These are phyloP conservation scores for Colletotrichum falcatum DNA, from an alignment of 2,329 filamentous ascomycete species.

Conservation along the genomic window DNA sequence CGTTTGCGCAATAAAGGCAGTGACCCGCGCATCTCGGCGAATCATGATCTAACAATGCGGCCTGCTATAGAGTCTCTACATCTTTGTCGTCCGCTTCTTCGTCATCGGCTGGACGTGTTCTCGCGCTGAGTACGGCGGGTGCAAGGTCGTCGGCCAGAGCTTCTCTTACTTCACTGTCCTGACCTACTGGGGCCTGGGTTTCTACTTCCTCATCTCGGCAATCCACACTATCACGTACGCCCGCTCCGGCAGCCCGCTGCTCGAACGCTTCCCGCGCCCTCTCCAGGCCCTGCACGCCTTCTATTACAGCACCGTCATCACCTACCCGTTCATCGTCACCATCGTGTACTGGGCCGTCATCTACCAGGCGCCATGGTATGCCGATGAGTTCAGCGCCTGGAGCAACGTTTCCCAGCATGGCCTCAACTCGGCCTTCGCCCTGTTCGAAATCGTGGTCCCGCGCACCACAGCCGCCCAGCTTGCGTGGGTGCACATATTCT, in stretches of 20 bases:
- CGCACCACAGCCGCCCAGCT: conserved; percentile 67
- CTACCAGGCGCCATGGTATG: conserved; percentile 60
- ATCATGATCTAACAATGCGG: conserved; percentile 5
- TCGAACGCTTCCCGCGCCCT: conserved; percentile 69
- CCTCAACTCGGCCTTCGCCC: conserved; percentile 78
- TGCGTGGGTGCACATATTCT: conserved; percentile 73
- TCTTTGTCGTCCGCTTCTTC: conserved; percentile 76
- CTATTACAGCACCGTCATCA: conserved; percentile 72
- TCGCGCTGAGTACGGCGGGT: conserved; percentile 57
- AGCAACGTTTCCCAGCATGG: conserved; percentile 79
- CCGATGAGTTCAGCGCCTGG: conserved; percentile 65
- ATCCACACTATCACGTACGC: conserved; percentile 78
- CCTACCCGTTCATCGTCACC: conserved; percentile 76
- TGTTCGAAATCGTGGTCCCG: conserved; percentile 80
- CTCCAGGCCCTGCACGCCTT: conserved; percentile 75
- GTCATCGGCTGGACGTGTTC: conserved; percentile 74
- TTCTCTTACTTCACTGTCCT: conserved; percentile 89
- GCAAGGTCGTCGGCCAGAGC: conserved; percentile 60
- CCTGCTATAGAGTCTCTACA: conserved; percentile 68
- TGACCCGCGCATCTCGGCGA: neutral
- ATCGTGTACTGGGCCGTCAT: conserved; percentile 78
- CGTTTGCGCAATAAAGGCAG: neutral
- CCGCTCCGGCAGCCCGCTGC: conserved; percentile 62
- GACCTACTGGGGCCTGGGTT: conserved; percentile 84
- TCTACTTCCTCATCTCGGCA: conserved; percentile 79